Evolutionary conservation across 2,329 filamentous ascomycete genomes (phyloP).

Genomic region (Neonectria hederae): DNA sequence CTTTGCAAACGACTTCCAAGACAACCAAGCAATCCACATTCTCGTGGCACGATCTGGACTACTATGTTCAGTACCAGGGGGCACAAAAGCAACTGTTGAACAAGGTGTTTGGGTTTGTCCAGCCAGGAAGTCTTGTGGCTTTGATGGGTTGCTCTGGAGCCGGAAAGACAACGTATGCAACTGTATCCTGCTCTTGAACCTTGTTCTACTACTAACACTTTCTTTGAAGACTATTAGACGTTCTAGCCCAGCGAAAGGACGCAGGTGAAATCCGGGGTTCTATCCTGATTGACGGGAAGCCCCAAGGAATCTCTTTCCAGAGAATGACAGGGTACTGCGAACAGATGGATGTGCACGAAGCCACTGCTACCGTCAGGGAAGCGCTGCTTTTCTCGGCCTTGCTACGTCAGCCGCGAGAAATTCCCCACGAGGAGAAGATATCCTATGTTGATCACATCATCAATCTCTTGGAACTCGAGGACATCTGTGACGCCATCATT

Average conservation of each 20-base stretch:
- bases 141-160: slow-evolving; percentile 83
- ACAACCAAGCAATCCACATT: slow-evolving; percentile 70
- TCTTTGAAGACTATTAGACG: slow-evolving; percentile 64
- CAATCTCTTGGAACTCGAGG: slow-evolving; percentile 69
- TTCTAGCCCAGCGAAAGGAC: slow-evolving; percentile 70
- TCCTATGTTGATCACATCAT: slow-evolving; percentile 74
- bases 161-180: slow-evolving; percentile 74
- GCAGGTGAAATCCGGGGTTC: slow-evolving; percentile 63
- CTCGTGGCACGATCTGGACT: slow-evolving; percentile 75
- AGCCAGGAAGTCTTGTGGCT: slow-evolving; percentile 82
- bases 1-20: not conserved
- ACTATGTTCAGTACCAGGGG: slow-evolving; percentile 73
- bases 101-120: slow-evolving; percentile 77
- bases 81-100: slow-evolving; percentile 67
- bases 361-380: slow-evolving; percentile 72
- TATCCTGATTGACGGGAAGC: slow-evolving; percentile 65
- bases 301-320: slow-evolving; percentile 69
- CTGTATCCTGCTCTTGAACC: not conserved
- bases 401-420: slow-evolving; percentile 65
- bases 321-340: slow-evolving; percentile 74
- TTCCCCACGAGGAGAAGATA: slow-evolving; percentile 68
- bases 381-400: slow-evolving; percentile 74
- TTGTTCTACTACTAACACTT: not conserved
- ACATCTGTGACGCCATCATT: slow-evolving; percentile 72
- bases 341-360: slow-evolving; percentile 75